phyloP scores from a whole-genome alignment of 2,329 filamentous ascomycete genomes.

The Claviceps arundinis region DNA sequence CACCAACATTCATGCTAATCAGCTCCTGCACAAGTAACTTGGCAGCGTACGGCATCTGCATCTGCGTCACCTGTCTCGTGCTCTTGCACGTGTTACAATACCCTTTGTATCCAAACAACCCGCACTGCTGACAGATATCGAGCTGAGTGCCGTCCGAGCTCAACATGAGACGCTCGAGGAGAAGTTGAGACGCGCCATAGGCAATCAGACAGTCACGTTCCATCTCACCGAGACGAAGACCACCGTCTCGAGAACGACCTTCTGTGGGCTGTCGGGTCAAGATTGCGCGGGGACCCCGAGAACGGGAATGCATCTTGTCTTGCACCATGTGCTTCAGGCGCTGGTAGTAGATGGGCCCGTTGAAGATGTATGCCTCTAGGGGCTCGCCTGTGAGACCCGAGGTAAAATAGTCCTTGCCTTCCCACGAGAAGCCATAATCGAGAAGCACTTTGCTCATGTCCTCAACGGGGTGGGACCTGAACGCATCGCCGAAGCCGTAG shows the following conservation, averaged over 20 bases:
- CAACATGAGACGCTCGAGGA: constrained; percentile 89
- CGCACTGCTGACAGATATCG: constrained; percentile 88
- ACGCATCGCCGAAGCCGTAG: constrained; percentile 67
- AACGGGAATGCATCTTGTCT: constrained; percentile 97
- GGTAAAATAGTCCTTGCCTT: constrained; percentile 93
- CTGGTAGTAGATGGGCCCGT: constrained; percentile 98
- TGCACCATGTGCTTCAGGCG: constrained; percentile 99
- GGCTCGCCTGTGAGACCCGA: constrained; percentile 90
- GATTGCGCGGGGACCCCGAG: constrained; percentile 79
- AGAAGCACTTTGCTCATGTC: constrained; percentile 81
- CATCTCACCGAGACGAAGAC: constrained; percentile 92
- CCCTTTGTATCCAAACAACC: constrained; percentile 87
- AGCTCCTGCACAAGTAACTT: constrained; percentile 93
- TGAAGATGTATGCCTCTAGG: constrained; percentile 92
- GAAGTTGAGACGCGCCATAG: constrained; percentile 83
- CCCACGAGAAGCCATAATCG: constrained; percentile 84
- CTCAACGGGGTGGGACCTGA: constrained; percentile 75
- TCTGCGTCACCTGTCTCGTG: constrained; percentile 70
- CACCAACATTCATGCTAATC: constrained; percentile 97
- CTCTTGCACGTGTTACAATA: constrained; percentile 91
- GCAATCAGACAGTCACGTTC: constrained; percentile 96
- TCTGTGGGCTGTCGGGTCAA: constrained; percentile 93
- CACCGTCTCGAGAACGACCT: constrained; percentile 83
- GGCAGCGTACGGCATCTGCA: constrained; percentile 95
- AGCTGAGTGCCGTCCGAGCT: constrained; percentile 82